Evolutionary conservation across 352 stramenopile species (phyloP).

Genomic region (Globisporangium emineosum): DNA sequence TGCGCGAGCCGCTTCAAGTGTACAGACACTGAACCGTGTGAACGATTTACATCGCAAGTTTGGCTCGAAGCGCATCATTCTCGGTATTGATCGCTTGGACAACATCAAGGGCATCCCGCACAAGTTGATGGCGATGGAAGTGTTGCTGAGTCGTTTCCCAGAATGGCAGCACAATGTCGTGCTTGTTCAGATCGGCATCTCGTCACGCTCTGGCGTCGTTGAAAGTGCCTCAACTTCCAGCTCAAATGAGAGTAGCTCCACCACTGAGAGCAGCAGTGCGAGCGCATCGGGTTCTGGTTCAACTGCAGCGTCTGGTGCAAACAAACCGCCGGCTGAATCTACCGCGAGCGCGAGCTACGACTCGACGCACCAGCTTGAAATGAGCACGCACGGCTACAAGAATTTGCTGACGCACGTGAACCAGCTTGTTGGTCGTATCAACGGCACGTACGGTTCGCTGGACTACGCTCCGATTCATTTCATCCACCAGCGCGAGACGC

Average conservation of each 20-base stretch:
- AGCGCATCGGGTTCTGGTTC: neutral
- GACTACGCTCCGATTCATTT: slow-evolving; percentile 91
- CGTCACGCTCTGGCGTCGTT: slow-evolving; percentile 54
- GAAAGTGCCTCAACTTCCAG: slow-evolving; percentile 19
- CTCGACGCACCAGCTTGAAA: slow-evolving; percentile 62
- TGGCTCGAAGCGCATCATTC: slow-evolving; percentile 76
- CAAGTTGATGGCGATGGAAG: slow-evolving; percentile 86
- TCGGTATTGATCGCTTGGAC: slow-evolving; percentile 84
- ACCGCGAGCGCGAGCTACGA: slow-evolving; percentile 26
- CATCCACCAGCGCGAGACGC: slow-evolving; percentile 77
- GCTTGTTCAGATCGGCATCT: slow-evolving; percentile 96
- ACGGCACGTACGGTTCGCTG: slow-evolving; percentile 82
- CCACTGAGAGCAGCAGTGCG: slow-evolving; percentile 16
- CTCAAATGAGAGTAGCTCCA: neutral
- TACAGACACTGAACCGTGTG: slow-evolving; percentile 55
- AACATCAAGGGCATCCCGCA: slow-evolving; percentile 90
- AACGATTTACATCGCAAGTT: slow-evolving; percentile 78
- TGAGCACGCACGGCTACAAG: slow-evolving; percentile 72
- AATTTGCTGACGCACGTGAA: slow-evolving; percentile 80
- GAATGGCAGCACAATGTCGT: slow-evolving; percentile 95
- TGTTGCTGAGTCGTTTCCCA: slow-evolving; percentile 78
- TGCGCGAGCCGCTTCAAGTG: slow-evolving; percentile 50
- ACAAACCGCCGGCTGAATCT: slow-evolving; percentile 8
- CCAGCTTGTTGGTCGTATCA: slow-evolving; percentile 87
- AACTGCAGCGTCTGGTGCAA: neutral